Evolutionary conservation across 148 eudicot genomes (phyloP).

Genomic region (Dysphania ambrosioides): DNA sequence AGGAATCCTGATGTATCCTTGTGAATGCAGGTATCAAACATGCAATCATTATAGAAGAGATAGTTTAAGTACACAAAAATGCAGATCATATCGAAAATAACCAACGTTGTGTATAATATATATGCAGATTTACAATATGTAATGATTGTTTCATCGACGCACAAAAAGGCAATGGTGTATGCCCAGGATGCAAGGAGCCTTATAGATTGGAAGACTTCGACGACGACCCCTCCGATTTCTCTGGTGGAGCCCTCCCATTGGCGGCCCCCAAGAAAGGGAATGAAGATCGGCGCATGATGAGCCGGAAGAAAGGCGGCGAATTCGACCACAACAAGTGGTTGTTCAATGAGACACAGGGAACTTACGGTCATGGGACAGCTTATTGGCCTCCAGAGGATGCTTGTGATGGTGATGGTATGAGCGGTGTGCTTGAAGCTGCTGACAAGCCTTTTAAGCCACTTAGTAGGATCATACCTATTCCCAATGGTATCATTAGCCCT

Average conservation of each 20-base stretch:
- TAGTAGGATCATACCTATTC: constrained; percentile 48
- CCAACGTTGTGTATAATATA: background rate
- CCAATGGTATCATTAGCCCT: constrained; percentile 70
- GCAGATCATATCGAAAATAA: no score
- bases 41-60: no score
- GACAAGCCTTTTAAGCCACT: constrained; percentile 84
- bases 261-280: constrained; percentile 44
- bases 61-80: no score
- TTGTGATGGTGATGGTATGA: constrained; percentile 43
- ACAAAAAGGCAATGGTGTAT: constrained; percentile 59
- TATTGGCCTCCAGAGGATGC: constrained; percentile 71
- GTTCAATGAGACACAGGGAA: constrained; percentile 70
- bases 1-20: constrained; percentile 60
- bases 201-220: constrained; percentile 55
- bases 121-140: constrained; percentile 68
- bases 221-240: constrained; percentile 43
- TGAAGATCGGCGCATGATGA: constrained; percentile 38
- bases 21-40: constrained; percentile 61
- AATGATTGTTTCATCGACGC: constrained; percentile 74
- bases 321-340: constrained; percentile 86
- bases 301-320: constrained; percentile 58
- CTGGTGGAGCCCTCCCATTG: constrained; percentile 51
- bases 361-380: constrained; percentile 72
- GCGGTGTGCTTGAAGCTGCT: constrained; percentile 34
- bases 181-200: constrained; percentile 86